A percentile compares a stretch with the other conserved stretches of the same genome.
Evolutionary conservation across 306 rosid species (phyloP).

Genomic region (Sindora glabra): DNA sequence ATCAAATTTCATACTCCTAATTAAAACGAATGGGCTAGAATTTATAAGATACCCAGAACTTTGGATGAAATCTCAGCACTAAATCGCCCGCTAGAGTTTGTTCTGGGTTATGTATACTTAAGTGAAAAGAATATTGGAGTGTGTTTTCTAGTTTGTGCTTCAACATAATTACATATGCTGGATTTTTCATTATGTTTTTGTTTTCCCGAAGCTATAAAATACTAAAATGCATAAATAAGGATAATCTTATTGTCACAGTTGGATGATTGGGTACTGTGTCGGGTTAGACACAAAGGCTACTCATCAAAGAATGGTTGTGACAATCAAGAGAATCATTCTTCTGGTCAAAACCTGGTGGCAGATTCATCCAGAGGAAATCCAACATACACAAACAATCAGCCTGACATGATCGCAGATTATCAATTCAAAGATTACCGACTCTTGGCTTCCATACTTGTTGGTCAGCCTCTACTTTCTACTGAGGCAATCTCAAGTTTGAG

Average conservation of each 20-base stretch:
- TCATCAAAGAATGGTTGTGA: slow-evolving; percentile 27
- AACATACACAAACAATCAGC: slow-evolving; percentile 7
- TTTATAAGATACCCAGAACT: no score
- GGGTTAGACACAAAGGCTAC: slow-evolving; percentile 52
- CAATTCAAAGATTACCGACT: slow-evolving; percentile 42
- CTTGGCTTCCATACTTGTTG: slow-evolving; percentile 49
- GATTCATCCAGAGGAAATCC: slow-evolving; percentile 21
- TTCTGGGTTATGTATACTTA: no score
- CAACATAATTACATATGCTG: no score
- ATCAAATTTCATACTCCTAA: no score
- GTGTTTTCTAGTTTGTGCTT: no score
- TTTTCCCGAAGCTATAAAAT: no score
- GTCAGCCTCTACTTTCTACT: slow-evolving; percentile 37
- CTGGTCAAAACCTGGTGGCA: slow-evolving; percentile 11
- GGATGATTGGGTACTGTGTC: slow-evolving; percentile 80
- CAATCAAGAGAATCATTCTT: slow-evolving; percentile 23
- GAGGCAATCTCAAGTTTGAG: slow-evolving; percentile 22
- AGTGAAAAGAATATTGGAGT: no score
- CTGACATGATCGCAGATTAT: slow-evolving; percentile 32
- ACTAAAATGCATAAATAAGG: background rate
- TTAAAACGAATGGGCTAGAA: no score
- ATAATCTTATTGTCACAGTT: slow-evolving; percentile 33
- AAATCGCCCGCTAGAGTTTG: no score
- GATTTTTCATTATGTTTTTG: no score
- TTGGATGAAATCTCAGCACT: no score